A percentile compares a stretch with the other conserved stretches of the same genome.
Conservation (phyloP, 257 asterid species). For the Penstemon newberryi region DNA sequence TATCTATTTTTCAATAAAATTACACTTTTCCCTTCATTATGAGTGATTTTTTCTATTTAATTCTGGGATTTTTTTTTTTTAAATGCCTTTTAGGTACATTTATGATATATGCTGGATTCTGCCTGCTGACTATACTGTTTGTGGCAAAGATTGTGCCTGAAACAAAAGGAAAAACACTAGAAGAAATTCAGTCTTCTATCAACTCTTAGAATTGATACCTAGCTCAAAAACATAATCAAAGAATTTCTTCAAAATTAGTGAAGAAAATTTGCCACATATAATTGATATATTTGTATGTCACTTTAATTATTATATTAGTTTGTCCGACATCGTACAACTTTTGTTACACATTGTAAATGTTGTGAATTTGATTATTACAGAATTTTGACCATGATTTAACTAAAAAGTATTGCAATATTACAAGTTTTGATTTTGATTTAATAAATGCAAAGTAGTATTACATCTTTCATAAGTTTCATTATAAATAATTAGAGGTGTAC, state of each 20-base stretch:
- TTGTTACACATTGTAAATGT: too few species aligned
- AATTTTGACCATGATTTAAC: too few species aligned
- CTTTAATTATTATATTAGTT: background rate
- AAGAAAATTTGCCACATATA: slow-evolving; percentile 2
- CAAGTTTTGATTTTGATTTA: too few species aligned
- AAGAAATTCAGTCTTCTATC: slow-evolving; percentile 73
- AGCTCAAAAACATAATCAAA: background rate
- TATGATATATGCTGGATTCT: slow-evolving; percentile 47
- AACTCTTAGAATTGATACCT: slow-evolving; percentile 31
- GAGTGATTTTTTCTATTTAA: background rate
- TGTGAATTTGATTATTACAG: too few species aligned
- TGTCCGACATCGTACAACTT: background rate
- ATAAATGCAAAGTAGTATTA: too few species aligned
- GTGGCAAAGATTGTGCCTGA: slow-evolving; percentile 78
- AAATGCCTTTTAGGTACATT: slow-evolving; percentile 53
- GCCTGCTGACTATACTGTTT: slow-evolving; percentile 51
- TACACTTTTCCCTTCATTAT: too few species aligned
- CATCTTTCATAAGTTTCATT: too few species aligned
- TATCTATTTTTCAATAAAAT: too few species aligned
- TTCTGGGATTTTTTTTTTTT: background rate
- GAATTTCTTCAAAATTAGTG: background rate
- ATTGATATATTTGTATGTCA: background rate
- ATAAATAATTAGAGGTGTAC: too few species aligned
- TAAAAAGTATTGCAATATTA: too few species aligned
- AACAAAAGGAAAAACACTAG: slow-evolving; percentile 84